Evolutionary conservation across 1,139 yeast species (phyloP).

Genomic region (Debaryomyces singareniensis): DNA sequence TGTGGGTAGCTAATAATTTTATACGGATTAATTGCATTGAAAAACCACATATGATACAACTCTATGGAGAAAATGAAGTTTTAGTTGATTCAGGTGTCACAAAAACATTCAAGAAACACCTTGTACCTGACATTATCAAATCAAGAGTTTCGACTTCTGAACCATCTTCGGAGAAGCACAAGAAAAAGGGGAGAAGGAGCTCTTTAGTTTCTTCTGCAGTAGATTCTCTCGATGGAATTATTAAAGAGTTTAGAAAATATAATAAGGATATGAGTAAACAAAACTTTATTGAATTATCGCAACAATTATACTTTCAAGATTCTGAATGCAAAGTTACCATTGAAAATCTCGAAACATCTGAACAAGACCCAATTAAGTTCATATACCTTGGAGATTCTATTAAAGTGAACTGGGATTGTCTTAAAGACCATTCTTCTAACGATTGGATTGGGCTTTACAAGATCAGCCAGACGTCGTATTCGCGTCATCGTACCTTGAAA

Average conservation of each 20-base stretch:
- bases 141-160: slow-evolving; percentile 22
- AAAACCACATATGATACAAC: slow-evolving; percentile 71
- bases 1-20: slow-evolving; percentile 69
- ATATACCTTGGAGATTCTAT: slow-evolving; percentile 48
- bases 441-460: slow-evolving; percentile 84
- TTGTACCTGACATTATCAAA: slow-evolving; percentile 36
- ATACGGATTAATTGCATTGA: slow-evolving; percentile 69
- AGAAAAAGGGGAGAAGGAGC: slow-evolving; percentile 16
- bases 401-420: slow-evolving; percentile 51
- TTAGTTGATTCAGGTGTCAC: slow-evolving; percentile 60
- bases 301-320: slow-evolving; percentile 33
- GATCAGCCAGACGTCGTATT: slow-evolving; percentile 54
- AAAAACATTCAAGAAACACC: slow-evolving; percentile 53
- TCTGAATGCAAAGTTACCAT: slow-evolving; percentile 27
- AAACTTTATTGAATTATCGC: slow-evolving; percentile 36
- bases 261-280: slow-evolving; percentile 29
- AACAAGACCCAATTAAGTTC: slow-evolving; percentile 16
- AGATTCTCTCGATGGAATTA: slow-evolving; percentile 36
- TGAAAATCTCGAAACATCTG: slow-evolving; percentile 14
- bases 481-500: slow-evolving; percentile 53
- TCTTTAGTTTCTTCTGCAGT: slow-evolving; percentile 19
- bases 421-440: slow-evolving; percentile 32
- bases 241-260: slow-evolving; percentile 32
- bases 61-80: slow-evolving; percentile 65
- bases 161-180: slow-evolving; percentile 6